These are phyloP conservation scores for Tephrocybe sp. DNA, from an alignment of 768 basidiomycete species.

Conservation along the genomic window DNA sequence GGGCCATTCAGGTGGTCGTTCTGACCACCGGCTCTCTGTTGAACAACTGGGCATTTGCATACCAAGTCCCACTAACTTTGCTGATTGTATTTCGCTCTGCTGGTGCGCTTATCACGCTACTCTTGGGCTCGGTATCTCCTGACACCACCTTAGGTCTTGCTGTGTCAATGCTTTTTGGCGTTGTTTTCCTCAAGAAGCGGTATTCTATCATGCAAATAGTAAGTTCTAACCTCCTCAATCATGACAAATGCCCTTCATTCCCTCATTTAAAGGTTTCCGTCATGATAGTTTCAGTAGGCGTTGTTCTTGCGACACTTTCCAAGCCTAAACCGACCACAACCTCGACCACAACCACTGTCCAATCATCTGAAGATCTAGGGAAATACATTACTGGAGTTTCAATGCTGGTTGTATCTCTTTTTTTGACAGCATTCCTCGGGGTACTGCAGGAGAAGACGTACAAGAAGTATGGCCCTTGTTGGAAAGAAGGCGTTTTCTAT, in stretches of 20 bases:
- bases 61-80: conserved; percentile 70
- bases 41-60: conserved; percentile 82
- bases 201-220: conserved; percentile 67
- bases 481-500: conserved; percentile 85
- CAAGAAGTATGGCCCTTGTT: conserved; percentile 67
- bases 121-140: not conserved
- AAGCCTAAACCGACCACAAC: conserved; percentile 32
- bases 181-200: conserved; percentile 51
- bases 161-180: conserved; percentile 75
- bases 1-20: conserved; percentile 71
- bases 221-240: conserved; percentile 18
- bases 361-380: conserved; percentile 31
- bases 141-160: conserved; percentile 52
- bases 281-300: conserved; percentile 63
- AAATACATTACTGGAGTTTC: conserved; percentile 63
- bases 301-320: conserved; percentile 70
- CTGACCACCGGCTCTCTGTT: conserved; percentile 65
- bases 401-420: conserved; percentile 64
- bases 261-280: conserved; percentile 52
- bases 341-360: conserved; percentile 17
- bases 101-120: conserved; percentile 38
- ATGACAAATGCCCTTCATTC: not conserved
- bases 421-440: conserved; percentile 69
- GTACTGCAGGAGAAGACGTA: conserved; percentile 78
- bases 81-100: conserved; percentile 86